A percentile compares a stretch with the other conserved stretches of the same genome.
Evolutionary conservation across 1,284 basidiomycete species (phyloP).

Genomic region (Puccinia polysora): DNA sequence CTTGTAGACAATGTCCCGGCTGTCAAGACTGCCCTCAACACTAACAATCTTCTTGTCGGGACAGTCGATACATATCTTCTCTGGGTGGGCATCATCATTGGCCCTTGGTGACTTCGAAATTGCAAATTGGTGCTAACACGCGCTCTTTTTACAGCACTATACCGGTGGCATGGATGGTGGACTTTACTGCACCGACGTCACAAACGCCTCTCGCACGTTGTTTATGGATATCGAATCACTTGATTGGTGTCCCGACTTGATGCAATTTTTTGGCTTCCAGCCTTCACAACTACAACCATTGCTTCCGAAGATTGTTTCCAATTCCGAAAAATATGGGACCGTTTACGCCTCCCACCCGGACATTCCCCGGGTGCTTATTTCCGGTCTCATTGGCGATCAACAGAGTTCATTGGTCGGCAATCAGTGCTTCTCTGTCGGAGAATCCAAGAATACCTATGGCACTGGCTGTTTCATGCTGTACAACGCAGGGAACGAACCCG

Average conservation of each 20-base stretch:
- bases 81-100: conserved; percentile 62
- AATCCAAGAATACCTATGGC: conserved; percentile 70
- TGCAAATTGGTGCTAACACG: too few relatives aligned
- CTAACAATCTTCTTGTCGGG: conserved; percentile 79
- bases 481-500: conserved; percentile 81
- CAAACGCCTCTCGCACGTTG: conserved; percentile 93
- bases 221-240: conserved; percentile 78
- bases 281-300: conserved; percentile 53
- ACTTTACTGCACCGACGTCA: conserved; percentile 88
- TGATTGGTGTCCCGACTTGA: conserved; percentile 73
- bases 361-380: conserved; percentile 78
- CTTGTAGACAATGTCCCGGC: conserved; percentile 84
- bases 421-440: conserved; percentile 67
- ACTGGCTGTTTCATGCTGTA: conserved; percentile 59
- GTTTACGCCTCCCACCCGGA: conserved; percentile 57
- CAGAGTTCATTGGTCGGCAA: conserved; percentile 94
- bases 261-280: conserved; percentile 73
- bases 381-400: conserved; percentile 91
- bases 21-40: conserved; percentile 73
- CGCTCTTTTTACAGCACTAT: conserved; percentile 65
- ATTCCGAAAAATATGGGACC: conserved; percentile 83
- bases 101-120: neutral
- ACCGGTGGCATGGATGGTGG: conserved; percentile 63
- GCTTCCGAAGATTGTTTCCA: conserved; percentile 81
- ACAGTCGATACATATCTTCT: conserved; percentile 95